Evolutionary conservation across 139 green algal species (phyloP), one percentile per base, ranked within the genome.

Genomic region (Tetraselmis chui): DNA sequence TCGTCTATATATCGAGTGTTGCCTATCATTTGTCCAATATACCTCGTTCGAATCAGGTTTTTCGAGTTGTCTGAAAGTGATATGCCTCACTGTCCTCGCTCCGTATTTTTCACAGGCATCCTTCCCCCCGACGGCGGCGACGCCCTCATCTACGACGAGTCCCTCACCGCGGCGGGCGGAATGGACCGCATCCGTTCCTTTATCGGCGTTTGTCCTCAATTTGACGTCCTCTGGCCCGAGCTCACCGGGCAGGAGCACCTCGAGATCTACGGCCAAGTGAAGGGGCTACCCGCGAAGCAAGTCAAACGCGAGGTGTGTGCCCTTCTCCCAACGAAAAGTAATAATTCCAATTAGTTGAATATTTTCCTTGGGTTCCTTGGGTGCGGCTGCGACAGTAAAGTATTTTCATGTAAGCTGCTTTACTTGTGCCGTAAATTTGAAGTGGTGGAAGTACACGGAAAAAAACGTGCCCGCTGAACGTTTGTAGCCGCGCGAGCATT

Each of bases 121-220:
- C 45, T 67, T 5, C 45, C 45, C 11, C 45, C 45, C 45, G 45
- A 67, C 45, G 45, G 45, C 45, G 94, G 94, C 31, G 93, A 97
- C 75, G 94, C 92, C 30, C 83, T 98, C 29, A 83, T 98, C 32
- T 92, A 94, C 32, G 93, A 92, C 32, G 59, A 94, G 83, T 85
- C 84, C 82, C 89, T 97, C 81, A 89, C 82, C 76, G 84, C 85
- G 1, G 31, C 87, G 0, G 94, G 89, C 1, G 91, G 90, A 25
- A 89, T 97, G 83, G 90, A 96, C 76, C 85, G 86, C 32, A 93
- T 95, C 77, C 80, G 93, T 27, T 78, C 81, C 27, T 45, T 92
- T 58, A 97, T 98, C 93, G 92, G 90, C 11, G 91, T 99, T 29
- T 98, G 96, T 84, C 95, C 94, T 1, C 96, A 99, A 88, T 98